Conservation (phyloP, 1,139 yeast genomes). For the Geotrichum histeridarum region DNA sequence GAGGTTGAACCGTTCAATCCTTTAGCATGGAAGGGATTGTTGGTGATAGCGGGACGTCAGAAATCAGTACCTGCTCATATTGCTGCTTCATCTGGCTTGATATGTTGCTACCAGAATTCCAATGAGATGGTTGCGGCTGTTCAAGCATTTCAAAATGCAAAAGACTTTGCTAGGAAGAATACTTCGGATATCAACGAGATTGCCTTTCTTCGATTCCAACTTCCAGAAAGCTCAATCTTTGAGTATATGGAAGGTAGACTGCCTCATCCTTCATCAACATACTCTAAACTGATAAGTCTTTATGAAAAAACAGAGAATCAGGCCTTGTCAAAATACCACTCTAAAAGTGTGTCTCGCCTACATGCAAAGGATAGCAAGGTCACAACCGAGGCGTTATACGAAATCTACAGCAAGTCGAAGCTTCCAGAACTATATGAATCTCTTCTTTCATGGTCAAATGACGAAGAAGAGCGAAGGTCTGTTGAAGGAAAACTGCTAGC, state of each 20-base stretch:
- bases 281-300: slow-evolving; percentile 49
- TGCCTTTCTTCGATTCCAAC: slow-evolving; percentile 47
- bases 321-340: slow-evolving; percentile 28
- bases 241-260: slow-evolving; percentile 51
- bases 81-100: slow-evolving; percentile 32
- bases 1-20: slow-evolving; percentile 50
- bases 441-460: slow-evolving; percentile 52
- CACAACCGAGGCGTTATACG: slow-evolving; percentile 48
- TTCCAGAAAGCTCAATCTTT: slow-evolving; percentile 62
- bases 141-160: slow-evolving; percentile 20
- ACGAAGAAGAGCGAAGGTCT: slow-evolving; percentile 55
- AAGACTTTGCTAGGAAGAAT: slow-evolving; percentile 30
- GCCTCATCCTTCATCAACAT: slow-evolving; percentile 49
- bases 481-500: slow-evolving; percentile 57
- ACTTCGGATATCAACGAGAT: slow-evolving; percentile 39
- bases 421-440: slow-evolving; percentile 52
- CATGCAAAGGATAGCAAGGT: slow-evolving; percentile 23
- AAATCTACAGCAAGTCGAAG: slow-evolving; percentile 45
- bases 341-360: slow-evolving; percentile 32
- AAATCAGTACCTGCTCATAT: slow-evolving; percentile 42
- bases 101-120: slow-evolving; percentile 27
- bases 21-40: slow-evolving; percentile 79
- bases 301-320: slow-evolving; percentile 43
- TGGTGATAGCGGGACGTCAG: slow-evolving; percentile 49
- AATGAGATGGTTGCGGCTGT: slow-evolving; percentile 30